These are phyloP conservation scores for Ramalina intermedia DNA, from an alignment of 495 filamentous ascomycete species.

Conservation along the genomic window DNA sequence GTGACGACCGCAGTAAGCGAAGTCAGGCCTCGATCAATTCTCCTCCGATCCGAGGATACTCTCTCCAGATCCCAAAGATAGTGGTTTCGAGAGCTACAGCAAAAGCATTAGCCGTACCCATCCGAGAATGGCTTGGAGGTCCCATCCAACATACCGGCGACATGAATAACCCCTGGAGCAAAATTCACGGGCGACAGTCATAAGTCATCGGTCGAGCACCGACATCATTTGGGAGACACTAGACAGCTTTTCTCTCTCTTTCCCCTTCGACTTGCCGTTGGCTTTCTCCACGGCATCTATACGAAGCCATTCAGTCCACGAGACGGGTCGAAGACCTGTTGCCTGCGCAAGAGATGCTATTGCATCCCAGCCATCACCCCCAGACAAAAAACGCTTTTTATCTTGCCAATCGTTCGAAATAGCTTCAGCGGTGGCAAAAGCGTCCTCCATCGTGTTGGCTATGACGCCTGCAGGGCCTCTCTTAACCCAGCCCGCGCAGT, in stretches of 20 bases:
- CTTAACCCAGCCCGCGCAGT: slow-evolving; percentile 95
- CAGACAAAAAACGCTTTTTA: slow-evolving; percentile 31
- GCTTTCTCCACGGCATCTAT: slow-evolving; percentile 69
- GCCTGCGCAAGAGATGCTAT: slow-evolving; percentile 40
- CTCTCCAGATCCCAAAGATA: too few species aligned
- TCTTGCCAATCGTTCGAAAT: slow-evolving; percentile 56
- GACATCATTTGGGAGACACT: slow-evolving; percentile 66
- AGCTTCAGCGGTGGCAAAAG: slow-evolving; percentile 74
- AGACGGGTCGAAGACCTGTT: slow-evolving; percentile 42
- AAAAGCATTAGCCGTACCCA: too few species aligned
- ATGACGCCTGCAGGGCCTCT: slow-evolving; percentile 91
- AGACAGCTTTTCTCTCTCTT: slow-evolving; percentile 73
- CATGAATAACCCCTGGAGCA: too few species aligned
- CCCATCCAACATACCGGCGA: too few species aligned
- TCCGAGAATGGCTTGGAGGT: background rate
- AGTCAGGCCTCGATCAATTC: too few species aligned
- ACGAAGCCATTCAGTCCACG: slow-evolving; percentile 72
- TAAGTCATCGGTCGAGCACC: slow-evolving; percentile 31
- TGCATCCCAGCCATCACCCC: slow-evolving; percentile 59
- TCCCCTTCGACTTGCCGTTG: slow-evolving; percentile 50
- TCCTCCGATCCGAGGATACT: too few species aligned
- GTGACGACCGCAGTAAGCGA: too few species aligned
- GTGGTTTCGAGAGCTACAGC: too few species aligned
- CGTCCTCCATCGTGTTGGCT: slow-evolving; percentile 90
- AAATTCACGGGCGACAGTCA: background rate